Conservation (phyloP, 352 stramenopile species). For the Pythium folliculosum region DNA sequence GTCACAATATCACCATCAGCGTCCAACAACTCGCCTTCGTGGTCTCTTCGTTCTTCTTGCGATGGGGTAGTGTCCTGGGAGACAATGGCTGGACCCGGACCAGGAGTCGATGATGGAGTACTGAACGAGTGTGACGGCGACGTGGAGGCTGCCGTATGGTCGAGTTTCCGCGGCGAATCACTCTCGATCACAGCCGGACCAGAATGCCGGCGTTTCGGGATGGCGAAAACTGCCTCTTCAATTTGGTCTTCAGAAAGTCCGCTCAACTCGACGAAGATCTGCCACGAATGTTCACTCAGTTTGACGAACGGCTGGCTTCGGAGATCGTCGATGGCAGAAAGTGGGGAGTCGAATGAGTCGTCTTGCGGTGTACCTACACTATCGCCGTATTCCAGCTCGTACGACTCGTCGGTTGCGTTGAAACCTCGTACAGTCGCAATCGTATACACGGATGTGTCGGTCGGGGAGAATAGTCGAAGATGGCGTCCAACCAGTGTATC, state of each 20-base stretch:
- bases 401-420: slow-evolving; percentile 42
- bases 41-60: slow-evolving; percentile 21
- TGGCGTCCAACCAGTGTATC: slow-evolving; percentile 48
- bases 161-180: slow-evolving; percentile 5
- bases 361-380: slow-evolving; percentile 27
- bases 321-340: slow-evolving; percentile 19
- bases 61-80: slow-evolving; percentile 3
- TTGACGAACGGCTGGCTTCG: slow-evolving; percentile 29
- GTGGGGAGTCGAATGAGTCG: slow-evolving; percentile 25
- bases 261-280: slow-evolving; percentile 66
- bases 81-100: not conserved
- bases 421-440: slow-evolving; percentile 25
- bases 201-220: slow-evolving; percentile 61
- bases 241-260: slow-evolving; percentile 59
- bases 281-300: slow-evolving; percentile 49
- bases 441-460: slow-evolving; percentile 63
- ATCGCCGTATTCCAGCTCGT: slow-evolving; percentile 66
- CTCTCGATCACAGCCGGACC: slow-evolving; percentile 19
- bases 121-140: slow-evolving; percentile 21
- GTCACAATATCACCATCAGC: slow-evolving; percentile 49
- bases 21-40: slow-evolving; percentile 47
- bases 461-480: slow-evolving; percentile 65
- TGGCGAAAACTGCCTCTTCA: slow-evolving; percentile 69
- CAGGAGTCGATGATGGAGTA: slow-evolving; percentile 20
- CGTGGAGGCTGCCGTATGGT: slow-evolving; percentile 1